phyloP scores from a whole-genome alignment of 192 early-diverging fungal genomes.

The Gamsiella multidivaricata region DNA sequence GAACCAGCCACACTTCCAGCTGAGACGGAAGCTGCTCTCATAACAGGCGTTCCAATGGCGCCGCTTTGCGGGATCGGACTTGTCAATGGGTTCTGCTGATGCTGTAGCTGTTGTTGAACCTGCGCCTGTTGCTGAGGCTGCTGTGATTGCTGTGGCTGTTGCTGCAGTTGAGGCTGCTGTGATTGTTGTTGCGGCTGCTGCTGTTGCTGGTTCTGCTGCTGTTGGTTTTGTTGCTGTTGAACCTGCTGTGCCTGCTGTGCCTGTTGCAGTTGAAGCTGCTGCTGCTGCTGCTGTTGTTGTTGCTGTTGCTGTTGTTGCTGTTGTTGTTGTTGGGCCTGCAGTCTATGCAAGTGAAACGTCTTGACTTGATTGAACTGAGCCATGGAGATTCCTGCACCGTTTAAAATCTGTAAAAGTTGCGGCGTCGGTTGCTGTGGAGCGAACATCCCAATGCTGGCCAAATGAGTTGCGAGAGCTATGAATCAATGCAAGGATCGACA shows the following conservation, averaged over 20 bases:
- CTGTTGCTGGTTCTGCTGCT: slow-evolving; percentile 11
- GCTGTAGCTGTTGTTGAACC: slow-evolving; percentile 5
- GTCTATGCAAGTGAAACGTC: slow-evolving; percentile 8
- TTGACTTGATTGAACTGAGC: slow-evolving; percentile 21
- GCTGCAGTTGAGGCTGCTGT: slow-evolving; percentile 3
- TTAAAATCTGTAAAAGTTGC: slow-evolving; percentile 26
- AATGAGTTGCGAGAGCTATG: slow-evolving; percentile 18
- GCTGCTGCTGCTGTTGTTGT: slow-evolving; percentile 7
- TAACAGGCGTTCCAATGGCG: slow-evolving; percentile 24
- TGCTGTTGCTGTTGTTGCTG: slow-evolving; percentile 2
- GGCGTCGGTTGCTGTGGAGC: slow-evolving; percentile 20
- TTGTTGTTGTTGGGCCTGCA: slow-evolving; percentile 9
- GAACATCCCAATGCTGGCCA: slow-evolving; percentile 38
- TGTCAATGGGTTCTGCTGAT: slow-evolving; percentile 34
- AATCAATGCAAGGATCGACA: neutral
- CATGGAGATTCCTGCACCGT: slow-evolving; percentile 9
- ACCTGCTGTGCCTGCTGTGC: slow-evolving; percentile 20
- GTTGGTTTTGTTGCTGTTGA: slow-evolving; percentile 10
- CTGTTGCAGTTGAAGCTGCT: slow-evolving; percentile 12
- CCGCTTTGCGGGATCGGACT: slow-evolving; percentile 38
- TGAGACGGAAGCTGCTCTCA: slow-evolving; percentile 33
- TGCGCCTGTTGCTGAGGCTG: slow-evolving; percentile 2
- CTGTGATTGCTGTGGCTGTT: slow-evolving; percentile 23
- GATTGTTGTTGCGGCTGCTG: slow-evolving; percentile 15
- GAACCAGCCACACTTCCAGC: slow-evolving; percentile 20